Evolutionary conservation across 2,329 filamentous ascomycete genomes (phyloP).

Genomic region (Lojkania enalia): DNA sequence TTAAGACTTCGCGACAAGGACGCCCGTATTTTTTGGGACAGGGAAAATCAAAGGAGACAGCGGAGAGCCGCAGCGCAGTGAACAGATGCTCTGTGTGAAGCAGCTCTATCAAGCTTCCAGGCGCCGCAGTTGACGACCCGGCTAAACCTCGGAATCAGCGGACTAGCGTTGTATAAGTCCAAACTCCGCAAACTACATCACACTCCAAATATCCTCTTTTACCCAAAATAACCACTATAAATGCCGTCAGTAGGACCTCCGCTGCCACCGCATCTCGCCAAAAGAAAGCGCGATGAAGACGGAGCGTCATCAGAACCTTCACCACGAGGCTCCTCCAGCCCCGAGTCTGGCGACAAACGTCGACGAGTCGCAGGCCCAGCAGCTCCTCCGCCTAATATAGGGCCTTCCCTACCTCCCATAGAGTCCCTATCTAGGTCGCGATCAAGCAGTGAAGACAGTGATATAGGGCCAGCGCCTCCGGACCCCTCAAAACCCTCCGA

Average conservation of each 20-base stretch:
- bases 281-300: conserved; percentile 55
- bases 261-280: conserved; percentile 66
- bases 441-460: conserved; percentile 32
- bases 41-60: no score
- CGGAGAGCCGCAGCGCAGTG: no score
- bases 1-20: no score
- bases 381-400: conserved; percentile 49
- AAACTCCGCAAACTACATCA: conserved; percentile 19
- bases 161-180: conserved; percentile 19
- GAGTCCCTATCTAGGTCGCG: conserved; percentile 22
- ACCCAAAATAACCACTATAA: conserved; percentile 31
- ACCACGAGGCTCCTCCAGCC: conserved; percentile 36
- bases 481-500: conserved; percentile 44
- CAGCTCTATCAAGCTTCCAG: conserved; percentile 22
- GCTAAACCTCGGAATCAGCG: not conserved
- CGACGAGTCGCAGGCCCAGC: conserved; percentile 59
- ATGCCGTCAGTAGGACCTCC: conserved; percentile 74
- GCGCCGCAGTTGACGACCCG: conserved; percentile 18
- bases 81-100: no score
- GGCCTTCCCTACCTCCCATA: conserved; percentile 57
- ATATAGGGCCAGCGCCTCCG: conserved; percentile 46
- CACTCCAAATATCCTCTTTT: conserved; percentile 3
- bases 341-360: conserved; percentile 53
- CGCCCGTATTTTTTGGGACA: no score
- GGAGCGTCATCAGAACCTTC: conserved; percentile 24